A percentile compares a stretch with the other conserved stretches of the same genome.
Conservation (phyloP, 73 alveolate species). For the Uronychia binucleata region DNA sequence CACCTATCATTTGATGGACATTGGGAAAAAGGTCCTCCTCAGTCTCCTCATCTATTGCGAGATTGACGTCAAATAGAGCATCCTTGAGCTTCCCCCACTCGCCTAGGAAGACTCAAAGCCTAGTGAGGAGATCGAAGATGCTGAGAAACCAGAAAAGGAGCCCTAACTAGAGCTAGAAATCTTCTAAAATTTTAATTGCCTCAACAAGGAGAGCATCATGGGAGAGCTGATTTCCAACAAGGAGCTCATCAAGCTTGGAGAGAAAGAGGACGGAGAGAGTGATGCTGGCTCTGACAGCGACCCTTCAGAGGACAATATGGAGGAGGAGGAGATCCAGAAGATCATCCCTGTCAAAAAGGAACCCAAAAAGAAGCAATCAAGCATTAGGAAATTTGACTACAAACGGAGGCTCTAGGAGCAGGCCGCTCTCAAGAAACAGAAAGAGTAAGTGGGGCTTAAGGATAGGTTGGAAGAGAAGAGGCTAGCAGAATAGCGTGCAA, state of each 20-base stretch:
- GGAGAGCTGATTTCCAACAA: background rate
- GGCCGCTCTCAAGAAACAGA: background rate
- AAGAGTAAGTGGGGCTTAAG: constrained; percentile 6
- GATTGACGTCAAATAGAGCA: background rate
- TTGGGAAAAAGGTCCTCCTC: constrained; percentile 76
- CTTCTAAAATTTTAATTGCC: background rate
- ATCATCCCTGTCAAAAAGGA: constrained; percentile 70
- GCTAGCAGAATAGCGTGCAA: constrained; percentile 10
- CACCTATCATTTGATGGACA: constrained; percentile 66
- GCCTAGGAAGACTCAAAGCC: no score
- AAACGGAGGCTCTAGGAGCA: background rate
- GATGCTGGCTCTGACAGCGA: constrained; percentile 87
- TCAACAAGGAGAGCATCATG: background rate
- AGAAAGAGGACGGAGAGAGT: constrained; percentile 45
- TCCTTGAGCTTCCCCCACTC: background rate
- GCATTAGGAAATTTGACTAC: background rate
- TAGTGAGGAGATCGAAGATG: background rate
- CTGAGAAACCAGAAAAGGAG: background rate
- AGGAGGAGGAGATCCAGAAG: constrained; percentile 80
- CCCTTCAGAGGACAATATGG: constrained; percentile 91
- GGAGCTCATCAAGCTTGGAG: constrained; percentile 28
- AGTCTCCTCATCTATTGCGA: background rate
- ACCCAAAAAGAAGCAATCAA: constrained; percentile 26
- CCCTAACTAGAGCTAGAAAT: background rate
- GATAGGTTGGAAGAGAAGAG: background rate